These are phyloP conservation scores for Kodamaea plutei DNA, from an alignment of 1,139 yeast genomes.

Conservation along the genomic window DNA sequence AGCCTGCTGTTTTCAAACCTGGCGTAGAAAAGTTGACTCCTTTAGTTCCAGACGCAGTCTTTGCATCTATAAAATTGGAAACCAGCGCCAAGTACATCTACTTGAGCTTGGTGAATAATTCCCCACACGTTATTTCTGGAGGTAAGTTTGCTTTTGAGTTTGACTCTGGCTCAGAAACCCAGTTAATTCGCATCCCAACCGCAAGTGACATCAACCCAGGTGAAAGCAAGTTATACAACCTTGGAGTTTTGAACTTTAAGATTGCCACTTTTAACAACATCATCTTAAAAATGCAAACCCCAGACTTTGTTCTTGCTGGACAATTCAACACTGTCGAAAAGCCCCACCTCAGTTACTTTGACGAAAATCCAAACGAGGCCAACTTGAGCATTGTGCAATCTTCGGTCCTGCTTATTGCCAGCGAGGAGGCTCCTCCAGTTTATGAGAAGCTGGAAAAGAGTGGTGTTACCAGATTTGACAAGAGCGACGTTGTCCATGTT, in stretches of 20 bases:
- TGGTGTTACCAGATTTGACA: constrained; percentile 1
- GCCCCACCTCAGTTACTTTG: no score
- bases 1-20: constrained; percentile 2
- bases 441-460: constrained; percentile 2
- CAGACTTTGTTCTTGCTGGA: constrained; percentile 25
- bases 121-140: constrained; percentile 23
- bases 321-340: constrained; percentile 13
- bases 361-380: constrained; percentile 9
- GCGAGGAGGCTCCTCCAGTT: constrained; percentile 4
- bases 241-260: constrained; percentile 13
- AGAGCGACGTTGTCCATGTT: constrained; percentile 16
- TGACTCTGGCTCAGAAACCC: constrained; percentile 9
- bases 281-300: constrained; percentile 20
- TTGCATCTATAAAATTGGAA: constrained; percentile 7
- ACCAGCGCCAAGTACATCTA: constrained; percentile 15
- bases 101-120: constrained; percentile 21
- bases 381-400: constrained; percentile 6
- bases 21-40: constrained; percentile 3
- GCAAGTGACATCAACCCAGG: constrained; percentile 27
- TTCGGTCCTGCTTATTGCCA: constrained; percentile 1
- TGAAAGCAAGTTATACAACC: constrained; percentile 29
- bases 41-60: constrained; percentile 2
- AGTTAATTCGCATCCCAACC: constrained; percentile 22
- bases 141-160: constrained; percentile 27
- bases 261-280: constrained; percentile 9